Evolutionary conservation across 129 eudicot genomes (phyloP).

Genomic region (Helichrysum umbraculigerum): DNA sequence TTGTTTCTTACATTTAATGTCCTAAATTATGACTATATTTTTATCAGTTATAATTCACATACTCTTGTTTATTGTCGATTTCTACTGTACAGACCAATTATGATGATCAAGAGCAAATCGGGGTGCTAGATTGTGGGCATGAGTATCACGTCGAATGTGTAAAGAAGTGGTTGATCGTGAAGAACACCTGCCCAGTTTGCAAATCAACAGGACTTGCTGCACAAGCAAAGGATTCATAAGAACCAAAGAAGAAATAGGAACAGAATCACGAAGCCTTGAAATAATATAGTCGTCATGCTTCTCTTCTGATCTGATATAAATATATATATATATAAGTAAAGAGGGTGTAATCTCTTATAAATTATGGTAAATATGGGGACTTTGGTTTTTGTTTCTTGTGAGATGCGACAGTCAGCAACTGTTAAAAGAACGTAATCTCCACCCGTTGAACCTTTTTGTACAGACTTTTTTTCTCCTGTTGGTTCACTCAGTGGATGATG

Average conservation of each 20-base stretch:
- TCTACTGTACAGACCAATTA: constrained; percentile 54
- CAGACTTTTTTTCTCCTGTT: constrained; percentile 45
- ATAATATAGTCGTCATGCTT: constrained; percentile 15
- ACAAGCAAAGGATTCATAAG: constrained; percentile 27
- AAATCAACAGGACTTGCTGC: constrained; percentile 67
- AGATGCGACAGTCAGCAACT: constrained; percentile 33
- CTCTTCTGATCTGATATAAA: constrained; percentile 22
- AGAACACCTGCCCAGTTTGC: constrained; percentile 91
- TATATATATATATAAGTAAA: constrained; percentile 26
- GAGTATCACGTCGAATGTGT: constrained; percentile 84
- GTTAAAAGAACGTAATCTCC: constrained; percentile 34
- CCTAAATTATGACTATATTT: neutral
- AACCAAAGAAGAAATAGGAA: constrained; percentile 18
- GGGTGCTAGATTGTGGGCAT: constrained; percentile 83
- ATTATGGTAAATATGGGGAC: constrained; percentile 45
- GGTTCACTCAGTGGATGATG: constrained; percentile 44
- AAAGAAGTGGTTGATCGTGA: constrained; percentile 77
- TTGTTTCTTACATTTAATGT: neutral
- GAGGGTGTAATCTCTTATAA: constrained; percentile 24
- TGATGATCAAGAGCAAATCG: constrained; percentile 53
- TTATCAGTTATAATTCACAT: neutral
- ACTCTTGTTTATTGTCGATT: neutral
- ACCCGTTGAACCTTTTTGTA: constrained; percentile 42
- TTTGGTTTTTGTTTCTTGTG: constrained; percentile 25
- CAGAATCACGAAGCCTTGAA: constrained; percentile 24